Base-by-base conservation (phyloP, 2,329 filamentous ascomycete genomes). In the Arthrocladium fulminans region DNA sequence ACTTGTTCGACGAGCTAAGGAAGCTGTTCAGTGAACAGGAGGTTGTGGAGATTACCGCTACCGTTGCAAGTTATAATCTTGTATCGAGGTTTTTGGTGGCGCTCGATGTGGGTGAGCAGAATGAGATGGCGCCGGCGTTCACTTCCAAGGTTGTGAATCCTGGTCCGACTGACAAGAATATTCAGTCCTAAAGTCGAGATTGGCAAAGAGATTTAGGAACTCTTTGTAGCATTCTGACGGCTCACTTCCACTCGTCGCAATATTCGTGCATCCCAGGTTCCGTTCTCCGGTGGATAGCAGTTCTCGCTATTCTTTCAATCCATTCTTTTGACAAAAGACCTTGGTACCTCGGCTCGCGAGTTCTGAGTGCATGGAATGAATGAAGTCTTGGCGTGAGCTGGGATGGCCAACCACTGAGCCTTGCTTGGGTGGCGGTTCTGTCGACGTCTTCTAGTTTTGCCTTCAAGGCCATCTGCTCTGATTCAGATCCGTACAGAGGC, bases 11-110 rank as follows among this genome's bases (percentile, higher is more conserved):
- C 24, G 67, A 69, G 56, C 56, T 94, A 54, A 83, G 75, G 38
- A 64, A 65, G 56, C 62, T 76, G 22, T 88, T 89, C 56, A 73
- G 62, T 17, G 83, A 90, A 52, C 74, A 79, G 55, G 84, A 90
- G 67, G 74, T 92, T 47, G 86, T 94, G 2, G 88, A 94, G 70
- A 74, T 94, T 55, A 90, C 86, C 35, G 81, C 84, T 24, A 88
- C 84, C n/a, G 78, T 90, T 50, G 86, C 85, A n/a, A 81, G 79
- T 48, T 94, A 94, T 64, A 94, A 94, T 64, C 89, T 86, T 61
- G 88, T 94, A 15, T 89, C 84, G 63, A 76, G 88, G 22, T 89
- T 94, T 58, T 65, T 94, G 57, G 86, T 94, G 7, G 87, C 88
- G 9, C 65, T 94, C 50, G 84, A 94, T 67, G 85, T 72, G 32